Evolutionary conservation across 768 basidiomycete species (phyloP).

Genomic region (Trametes cubensis): DNA sequence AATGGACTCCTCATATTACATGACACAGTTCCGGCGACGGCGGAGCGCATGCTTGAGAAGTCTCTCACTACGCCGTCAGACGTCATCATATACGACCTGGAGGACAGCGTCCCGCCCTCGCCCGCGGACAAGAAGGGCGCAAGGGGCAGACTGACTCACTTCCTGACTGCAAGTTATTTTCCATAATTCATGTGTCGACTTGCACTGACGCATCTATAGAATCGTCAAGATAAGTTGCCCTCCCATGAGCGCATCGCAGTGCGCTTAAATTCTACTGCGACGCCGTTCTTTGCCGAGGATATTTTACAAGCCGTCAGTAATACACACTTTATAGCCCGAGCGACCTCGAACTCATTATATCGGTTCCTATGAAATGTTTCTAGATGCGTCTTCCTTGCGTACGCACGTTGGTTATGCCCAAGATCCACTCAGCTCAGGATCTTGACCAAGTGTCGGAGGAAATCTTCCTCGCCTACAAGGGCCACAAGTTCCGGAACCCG

Average conservation of each 20-base stretch:
- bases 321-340: background rate
- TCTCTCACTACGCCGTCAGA: slow-evolving; percentile 67
- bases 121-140: slow-evolving; percentile 60
- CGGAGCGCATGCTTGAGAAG: slow-evolving; percentile 80
- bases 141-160: slow-evolving; percentile 54
- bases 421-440: slow-evolving; percentile 73
- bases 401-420: slow-evolving; percentile 78
- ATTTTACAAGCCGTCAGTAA: slow-evolving; percentile 56
- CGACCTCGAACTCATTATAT: background rate
- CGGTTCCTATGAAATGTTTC: background rate
- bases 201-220: background rate
- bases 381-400: slow-evolving; percentile 54
- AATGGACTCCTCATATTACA: background rate
- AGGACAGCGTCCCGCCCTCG: slow-evolving; percentile 78
- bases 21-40: slow-evolving; percentile 71
- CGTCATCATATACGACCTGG: slow-evolving; percentile 83
- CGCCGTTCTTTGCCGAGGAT: slow-evolving; percentile 68
- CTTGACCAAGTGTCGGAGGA: slow-evolving; percentile 60
- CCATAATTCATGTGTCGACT: background rate
- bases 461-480: slow-evolving; percentile 40
- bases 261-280: slow-evolving; percentile 67
- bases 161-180: slow-evolving; percentile 50
- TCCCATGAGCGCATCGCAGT: slow-evolving; percentile 60
- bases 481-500: slow-evolving; percentile 23
- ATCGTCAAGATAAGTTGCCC: slow-evolving; percentile 38